These are phyloP conservation scores for Tetradesmus obliquus DNA, from an alignment of 139 green algal genomes.

Conservation along the genomic window DNA sequence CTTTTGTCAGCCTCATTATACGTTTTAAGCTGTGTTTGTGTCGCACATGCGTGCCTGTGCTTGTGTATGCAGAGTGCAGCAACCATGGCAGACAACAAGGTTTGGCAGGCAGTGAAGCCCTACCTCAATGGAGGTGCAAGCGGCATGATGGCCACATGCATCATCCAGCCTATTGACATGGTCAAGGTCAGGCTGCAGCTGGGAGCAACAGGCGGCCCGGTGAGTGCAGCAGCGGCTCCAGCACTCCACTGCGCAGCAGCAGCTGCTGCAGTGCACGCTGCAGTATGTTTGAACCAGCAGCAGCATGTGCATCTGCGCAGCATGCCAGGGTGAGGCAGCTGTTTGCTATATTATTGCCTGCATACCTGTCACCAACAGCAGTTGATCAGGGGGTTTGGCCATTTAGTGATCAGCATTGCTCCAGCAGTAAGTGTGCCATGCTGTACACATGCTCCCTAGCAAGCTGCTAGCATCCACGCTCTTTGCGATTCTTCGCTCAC, in stretches of 20 bases:
- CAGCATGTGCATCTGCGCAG: not conserved
- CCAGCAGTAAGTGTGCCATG: not conserved
- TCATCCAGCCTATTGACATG: conserved; percentile 98
- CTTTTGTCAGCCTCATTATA: not conserved
- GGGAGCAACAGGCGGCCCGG: conserved; percentile 87
- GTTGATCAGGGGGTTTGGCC: not conserved
- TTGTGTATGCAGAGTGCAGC: not conserved
- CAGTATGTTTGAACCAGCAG: not conserved
- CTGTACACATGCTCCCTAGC: too few species aligned
- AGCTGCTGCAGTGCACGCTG: not conserved
- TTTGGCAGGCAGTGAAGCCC: conserved; percentile 93
- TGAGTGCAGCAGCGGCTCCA: conserved; percentile 56
- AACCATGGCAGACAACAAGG: conserved; percentile 44
- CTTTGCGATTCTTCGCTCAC: not conserved
- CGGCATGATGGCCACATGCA: conserved; percentile 91
- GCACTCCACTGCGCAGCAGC: not conserved
- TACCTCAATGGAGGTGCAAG: conserved; percentile 96
- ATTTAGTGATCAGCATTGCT: not conserved
- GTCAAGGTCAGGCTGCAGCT: conserved; percentile 98
- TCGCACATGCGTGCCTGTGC: not conserved
- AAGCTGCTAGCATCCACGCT: not conserved
- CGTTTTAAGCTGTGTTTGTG: not conserved
- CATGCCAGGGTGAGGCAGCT: too few species aligned
- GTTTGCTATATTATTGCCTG: too few species aligned
- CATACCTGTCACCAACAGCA: too few species aligned